phyloP scores from a whole-genome alignment of 1,139 yeast species.

The Scheffersomyces lignicola region DNA sequence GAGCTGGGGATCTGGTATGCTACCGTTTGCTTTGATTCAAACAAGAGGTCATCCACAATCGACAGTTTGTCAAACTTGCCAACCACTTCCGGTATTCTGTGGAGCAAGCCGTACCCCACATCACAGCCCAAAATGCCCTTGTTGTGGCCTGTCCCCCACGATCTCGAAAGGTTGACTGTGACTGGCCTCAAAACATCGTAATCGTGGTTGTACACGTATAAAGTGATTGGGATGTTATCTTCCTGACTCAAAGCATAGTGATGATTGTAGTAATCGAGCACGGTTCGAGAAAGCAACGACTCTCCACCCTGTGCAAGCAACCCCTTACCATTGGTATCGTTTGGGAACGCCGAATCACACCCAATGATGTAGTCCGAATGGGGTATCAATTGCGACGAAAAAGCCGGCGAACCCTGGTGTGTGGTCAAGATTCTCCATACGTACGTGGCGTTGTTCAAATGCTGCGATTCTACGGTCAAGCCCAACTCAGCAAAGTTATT shows the following conservation, averaged over 20 bases:
- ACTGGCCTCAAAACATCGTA: constrained; percentile 86
- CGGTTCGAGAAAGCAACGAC: constrained; percentile 67
- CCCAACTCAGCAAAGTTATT: constrained; percentile 50
- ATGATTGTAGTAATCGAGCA: constrained; percentile 55
- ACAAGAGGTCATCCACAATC: constrained; percentile 38
- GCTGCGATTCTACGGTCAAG: constrained; percentile 72
- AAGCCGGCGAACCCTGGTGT: constrained; percentile 81
- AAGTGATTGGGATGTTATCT: constrained; percentile 43
- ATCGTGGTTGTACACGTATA: constrained; percentile 88
- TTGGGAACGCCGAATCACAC: constrained; percentile 58
- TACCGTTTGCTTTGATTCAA: constrained; percentile 26
- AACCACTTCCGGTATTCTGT: constrained; percentile 72
- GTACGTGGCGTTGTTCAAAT: constrained; percentile 71
- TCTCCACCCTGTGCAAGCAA: constrained; percentile 85
- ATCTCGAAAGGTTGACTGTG: constrained; percentile 54
- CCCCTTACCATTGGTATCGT: constrained; percentile 55
- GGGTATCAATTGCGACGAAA: constrained; percentile 77
- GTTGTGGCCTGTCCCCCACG: constrained; percentile 53
- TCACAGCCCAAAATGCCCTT: constrained; percentile 89
- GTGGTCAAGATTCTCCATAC: constrained; percentile 87
- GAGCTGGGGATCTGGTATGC: constrained; percentile 12
- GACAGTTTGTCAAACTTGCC: constrained; percentile 45
- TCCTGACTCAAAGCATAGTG: constrained; percentile 38
- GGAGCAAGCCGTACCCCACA: constrained; percentile 89
- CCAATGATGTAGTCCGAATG: constrained; percentile 89